Base-by-base conservation (phyloP, 2,329 filamentous ascomycete genomes). In the Xylariaceae sp. region DNA sequence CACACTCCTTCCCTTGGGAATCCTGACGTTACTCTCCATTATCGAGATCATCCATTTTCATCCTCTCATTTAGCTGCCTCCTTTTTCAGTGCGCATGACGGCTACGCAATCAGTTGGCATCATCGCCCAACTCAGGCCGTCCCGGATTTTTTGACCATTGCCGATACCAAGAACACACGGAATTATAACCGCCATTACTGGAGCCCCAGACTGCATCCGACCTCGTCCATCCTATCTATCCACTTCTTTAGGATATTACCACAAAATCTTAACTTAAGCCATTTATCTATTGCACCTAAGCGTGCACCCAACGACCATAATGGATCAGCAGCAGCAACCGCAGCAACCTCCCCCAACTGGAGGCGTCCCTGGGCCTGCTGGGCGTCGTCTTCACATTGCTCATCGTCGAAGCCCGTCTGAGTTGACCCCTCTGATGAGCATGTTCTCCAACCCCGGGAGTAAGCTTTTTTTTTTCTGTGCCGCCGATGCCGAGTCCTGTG, bases 371-470 rank as follows among this genome's bases (percentile, higher is more conserved):
- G 91, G 90, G 65, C 89, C 89, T 67, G 76, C 86, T 71, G 91
- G 91, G 69, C 91, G 92, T 70, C 87, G 92, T 72, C 84, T 97
- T 72, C 92, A 97, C 78, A 96, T 97, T 75, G 92, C 92, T 68
- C 92, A 97, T 79, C 88, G 92, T 70, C 87, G 92, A 74, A 96
- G 91, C 76, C 94, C 92, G 62, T 97, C 94, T 64, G 94, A 97
- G 80, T 80, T 97, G 74, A 97, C 92, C 55, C 94, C 92, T 61
- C 78, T 97, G 74, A 95, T 97, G 89, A 95, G 91, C 90, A 89
- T 84, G 89, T 90, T 82, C 73, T 73, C 78, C 61, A 83, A 80
- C 61, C 79, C 80, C 62, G 78, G 77, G 72, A 85, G 83, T 86
- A 77, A 80, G 83, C 30, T 30, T 30, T 42, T 39, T 40, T 53